Conservation (phyloP, 345 rosid genomes). For the Populus ilicifolia region DNA sequence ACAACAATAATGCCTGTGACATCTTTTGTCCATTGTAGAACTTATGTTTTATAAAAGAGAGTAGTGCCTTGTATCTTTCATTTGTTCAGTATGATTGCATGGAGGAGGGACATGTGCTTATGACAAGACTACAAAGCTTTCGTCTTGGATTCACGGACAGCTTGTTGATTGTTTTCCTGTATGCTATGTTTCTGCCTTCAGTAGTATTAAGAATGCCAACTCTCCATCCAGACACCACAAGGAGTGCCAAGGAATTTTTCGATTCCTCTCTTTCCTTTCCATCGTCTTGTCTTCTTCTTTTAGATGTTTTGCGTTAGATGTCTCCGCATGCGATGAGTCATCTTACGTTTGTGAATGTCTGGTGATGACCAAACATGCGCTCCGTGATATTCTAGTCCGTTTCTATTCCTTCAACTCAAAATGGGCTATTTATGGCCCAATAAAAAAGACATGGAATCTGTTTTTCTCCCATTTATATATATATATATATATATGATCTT, state of each 20-base stretch:
- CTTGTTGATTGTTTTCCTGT: neutral
- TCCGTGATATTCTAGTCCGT: too few species aligned
- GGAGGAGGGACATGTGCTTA: slow-evolving; percentile 1
- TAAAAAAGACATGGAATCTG: too few species aligned
- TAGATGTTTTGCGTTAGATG: too few species aligned
- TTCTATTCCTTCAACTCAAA: neutral
- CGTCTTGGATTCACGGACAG: neutral
- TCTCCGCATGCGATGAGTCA: too few species aligned
- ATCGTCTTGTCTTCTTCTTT: too few species aligned
- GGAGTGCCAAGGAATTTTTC: neutral
- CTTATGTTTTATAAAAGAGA: neutral
- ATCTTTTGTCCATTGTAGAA: neutral
- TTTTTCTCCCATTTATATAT: too few species aligned
- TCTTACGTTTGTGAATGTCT: too few species aligned
- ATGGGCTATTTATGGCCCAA: neutral
- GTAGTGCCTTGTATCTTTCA: neutral
- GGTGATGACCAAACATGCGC: too few species aligned
- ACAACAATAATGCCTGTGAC: neutral
- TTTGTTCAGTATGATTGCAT: neutral
- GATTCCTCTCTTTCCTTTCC: neutral
- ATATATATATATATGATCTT: too few species aligned
- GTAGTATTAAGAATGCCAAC: neutral
- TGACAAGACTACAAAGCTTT: neutral
- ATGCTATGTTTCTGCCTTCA: neutral
- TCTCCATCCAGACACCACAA: neutral